phyloP scores from a whole-genome alignment of 768 basidiomycete genomes.

The Suillus alpinus region DNA sequence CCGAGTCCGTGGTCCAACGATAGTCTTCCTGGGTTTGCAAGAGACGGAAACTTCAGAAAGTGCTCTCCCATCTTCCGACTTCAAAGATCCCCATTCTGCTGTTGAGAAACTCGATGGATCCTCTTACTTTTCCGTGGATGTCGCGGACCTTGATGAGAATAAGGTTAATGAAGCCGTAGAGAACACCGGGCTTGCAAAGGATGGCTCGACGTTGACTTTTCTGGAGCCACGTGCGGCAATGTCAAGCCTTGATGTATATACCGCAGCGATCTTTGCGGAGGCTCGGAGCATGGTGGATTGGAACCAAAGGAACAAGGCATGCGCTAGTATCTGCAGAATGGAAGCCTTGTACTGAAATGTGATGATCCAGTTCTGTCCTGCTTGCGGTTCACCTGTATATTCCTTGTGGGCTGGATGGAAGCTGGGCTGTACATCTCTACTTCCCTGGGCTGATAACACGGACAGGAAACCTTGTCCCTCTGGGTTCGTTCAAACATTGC shows the following conservation, averaged over 20 bases:
- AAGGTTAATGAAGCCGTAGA: slow-evolving; percentile 43
- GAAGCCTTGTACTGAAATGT: not conserved
- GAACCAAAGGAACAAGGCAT: slow-evolving; percentile 85
- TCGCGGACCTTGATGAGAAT: slow-evolving; percentile 48
- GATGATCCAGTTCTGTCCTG: slow-evolving; percentile 75
- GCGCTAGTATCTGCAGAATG: slow-evolving; percentile 9
- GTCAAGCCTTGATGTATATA: slow-evolving; percentile 55
- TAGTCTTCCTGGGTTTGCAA: slow-evolving; percentile 81
- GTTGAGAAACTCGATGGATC: slow-evolving; percentile 69
- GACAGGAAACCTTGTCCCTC: slow-evolving; percentile 69
- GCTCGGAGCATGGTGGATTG: slow-evolving; percentile 87
- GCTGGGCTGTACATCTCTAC: slow-evolving; percentile 67
- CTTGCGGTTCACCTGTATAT: slow-evolving; percentile 77
- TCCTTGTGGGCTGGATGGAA: slow-evolving; percentile 98
- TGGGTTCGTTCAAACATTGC: slow-evolving; percentile 44
- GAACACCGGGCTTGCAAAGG: slow-evolving; percentile 32
- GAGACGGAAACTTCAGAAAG: slow-evolving; percentile 47
- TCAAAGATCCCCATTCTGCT: slow-evolving; percentile 51
- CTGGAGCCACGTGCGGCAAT: slow-evolving; percentile 61
- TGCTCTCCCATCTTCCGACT: slow-evolving; percentile 66
- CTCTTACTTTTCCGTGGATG: slow-evolving; percentile 83
- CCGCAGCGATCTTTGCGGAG: slow-evolving; percentile 73
- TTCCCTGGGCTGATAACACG: slow-evolving; percentile 71
- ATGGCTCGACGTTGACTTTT: slow-evolving; percentile 50
- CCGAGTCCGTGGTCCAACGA: slow-evolving; percentile 53